Base-by-base conservation (phyloP, 1,139 yeast species). In the Nakaseomyces nivariensis region DNA sequence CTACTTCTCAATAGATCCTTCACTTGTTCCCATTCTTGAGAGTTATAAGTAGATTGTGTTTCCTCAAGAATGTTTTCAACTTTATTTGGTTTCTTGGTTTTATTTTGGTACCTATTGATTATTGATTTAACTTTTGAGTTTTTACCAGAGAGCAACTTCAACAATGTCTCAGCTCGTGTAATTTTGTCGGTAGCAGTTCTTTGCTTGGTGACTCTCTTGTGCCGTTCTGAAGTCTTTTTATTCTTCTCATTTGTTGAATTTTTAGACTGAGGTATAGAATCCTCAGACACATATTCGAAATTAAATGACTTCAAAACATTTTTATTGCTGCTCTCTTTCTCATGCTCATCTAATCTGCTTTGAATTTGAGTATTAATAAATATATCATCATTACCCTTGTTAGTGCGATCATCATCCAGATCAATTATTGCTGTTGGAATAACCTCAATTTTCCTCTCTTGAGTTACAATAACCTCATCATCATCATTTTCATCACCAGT, bases 301-400 rank as follows among this genome's bases (percentile, higher is more conserved):
- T 57, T 58, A 42, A 62, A 58, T n/a, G 54, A 54, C 22, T 51
- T 46, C 17, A 60, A 46, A 32, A 50, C 50, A 4, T 52, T 42
- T 49, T 54, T 57, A 32, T 55, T 10, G 10, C 40, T 48, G 17
- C 43, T 37, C n/a, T 60, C 58, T 13, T 51, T 51, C 33, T 58
- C 60, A 6, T 47, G 48, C 17, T 60, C 65, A 51, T 64, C 67
- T 25, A 64, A 44, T 33, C 57, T 48, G 37, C 64, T 52, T 51
- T 64, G 68, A 13, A 64, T 56, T 48, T 64, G 68, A 5, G 68
- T 64, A 34, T 56, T 61, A 4, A 64, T 51, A 36, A 64, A 57
- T 7, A 63, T 51, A 10, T 44, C 37, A 24, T 41, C 33, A 37
- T 25, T 25, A 13, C 10, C 17, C n/a, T 40, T 43, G 22, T 42